phyloP scores from a whole-genome alignment of 1,139 yeast genomes.

The Pneumocystis murina region DNA sequence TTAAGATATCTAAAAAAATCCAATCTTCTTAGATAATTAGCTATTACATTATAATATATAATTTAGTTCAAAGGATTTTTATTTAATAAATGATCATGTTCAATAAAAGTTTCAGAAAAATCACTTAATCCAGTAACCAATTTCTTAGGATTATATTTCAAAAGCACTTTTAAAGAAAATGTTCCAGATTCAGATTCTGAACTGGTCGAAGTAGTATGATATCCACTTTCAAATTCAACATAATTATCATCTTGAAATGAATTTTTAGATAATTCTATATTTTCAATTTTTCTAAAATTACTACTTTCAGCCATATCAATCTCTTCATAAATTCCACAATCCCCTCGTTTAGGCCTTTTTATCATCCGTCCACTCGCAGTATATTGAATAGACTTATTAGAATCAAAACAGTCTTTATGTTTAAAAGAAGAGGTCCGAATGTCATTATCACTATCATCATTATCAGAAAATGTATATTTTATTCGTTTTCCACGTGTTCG shows the following conservation, averaged over 20 bases:
- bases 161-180: not conserved
- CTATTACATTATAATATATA: not conserved
- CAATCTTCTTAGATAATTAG: not conserved
- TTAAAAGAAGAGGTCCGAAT: not conserved
- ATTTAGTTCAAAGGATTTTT: not conserved
- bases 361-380: not conserved
- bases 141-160: not conserved
- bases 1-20: not conserved
- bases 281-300: not conserved
- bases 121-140: not conserved
- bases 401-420: not conserved
- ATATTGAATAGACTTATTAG: not conserved
- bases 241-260: not conserved
- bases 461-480: not conserved
- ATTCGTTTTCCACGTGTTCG: constrained; percentile 2
- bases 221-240: not conserved
- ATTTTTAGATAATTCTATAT: not conserved
- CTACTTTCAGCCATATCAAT: not conserved
- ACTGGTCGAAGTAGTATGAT: not conserved
- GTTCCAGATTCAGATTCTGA: not conserved
- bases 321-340: not conserved
- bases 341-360: not conserved
- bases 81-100: not conserved
- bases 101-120: not conserved
- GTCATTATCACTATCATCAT: not conserved